Base-by-base conservation (phyloP, 331 rosid species). In the Cydonia oblonga region DNA sequence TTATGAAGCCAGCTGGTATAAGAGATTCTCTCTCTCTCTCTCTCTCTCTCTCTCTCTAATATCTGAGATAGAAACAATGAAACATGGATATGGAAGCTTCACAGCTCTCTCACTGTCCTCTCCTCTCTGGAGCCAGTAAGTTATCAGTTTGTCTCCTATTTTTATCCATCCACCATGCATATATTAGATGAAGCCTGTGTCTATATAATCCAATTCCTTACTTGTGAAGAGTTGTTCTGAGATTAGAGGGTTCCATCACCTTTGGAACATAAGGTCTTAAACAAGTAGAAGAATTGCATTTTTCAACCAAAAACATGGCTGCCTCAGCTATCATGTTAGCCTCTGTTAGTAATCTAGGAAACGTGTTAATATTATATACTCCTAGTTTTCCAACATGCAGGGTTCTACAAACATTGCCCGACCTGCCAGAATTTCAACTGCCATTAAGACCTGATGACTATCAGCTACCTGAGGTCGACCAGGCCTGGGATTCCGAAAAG, bases 381-480 rank as follows among this genome's bases (percentile, higher is more conserved):
- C n/a, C n/a, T n/a, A n/a, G n/a, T n/a, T n/a, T n/a, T n/a, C n/a
- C n/a, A n/a, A n/a, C n/a, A n/a, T 72, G 83, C 96, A 95, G 98
- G 86, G 85, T 65, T 81, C 85, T 89, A 12, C 96, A 86, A 79
- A 64, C 80, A 74, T 79, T 93, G 82, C 98, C 98, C 30, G 97
- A 89, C 9, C 81, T 93, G 64, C 97, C 98, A 44, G 96, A 95
- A 66, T 95, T 95, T 51, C 91, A 91, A 77, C 82, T 91, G 70
- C 91, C 98, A 75, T 76, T 91, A 60, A 85, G 77, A 28, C 97
- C 98, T 16, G 97, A 93, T 69, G 96, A 89, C 16, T 93, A 84
- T 81, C 86, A 77, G 66, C 77, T 91, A 25, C 97, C 97, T 3
- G 87, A 91, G 59, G 75, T 80, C 29, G 88, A 95, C 79, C 65